These are phyloP conservation scores for Tetracladium setigerum DNA, from an alignment of 495 filamentous ascomycete species.

Conservation along the genomic window DNA sequence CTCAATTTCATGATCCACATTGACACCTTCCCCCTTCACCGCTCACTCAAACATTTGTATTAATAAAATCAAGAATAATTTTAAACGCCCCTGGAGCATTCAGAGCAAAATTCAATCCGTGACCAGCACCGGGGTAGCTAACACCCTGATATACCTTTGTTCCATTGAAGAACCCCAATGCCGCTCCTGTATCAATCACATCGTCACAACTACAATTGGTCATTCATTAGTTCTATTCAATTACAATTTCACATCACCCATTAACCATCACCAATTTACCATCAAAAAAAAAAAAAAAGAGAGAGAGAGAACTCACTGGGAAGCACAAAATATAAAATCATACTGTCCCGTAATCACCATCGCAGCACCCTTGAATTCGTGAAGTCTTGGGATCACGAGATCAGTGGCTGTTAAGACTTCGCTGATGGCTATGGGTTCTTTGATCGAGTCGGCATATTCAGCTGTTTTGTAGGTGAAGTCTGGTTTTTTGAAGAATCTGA, in stretches of 20 bases:
- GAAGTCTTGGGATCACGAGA: no score
- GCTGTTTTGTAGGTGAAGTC: not conserved
- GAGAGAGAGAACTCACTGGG: slow-evolving; percentile 16
- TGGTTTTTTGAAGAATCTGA: not conserved
- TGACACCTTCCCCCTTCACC: not conserved
- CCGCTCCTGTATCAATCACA: slow-evolving; percentile 10
- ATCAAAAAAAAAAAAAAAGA: slow-evolving; percentile 11
- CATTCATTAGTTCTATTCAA: no score
- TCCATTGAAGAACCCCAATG: slow-evolving; percentile 7
- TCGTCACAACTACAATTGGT: slow-evolving; percentile 21
- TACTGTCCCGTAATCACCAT: slow-evolving; percentile 24
- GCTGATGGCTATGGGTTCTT: not conserved
- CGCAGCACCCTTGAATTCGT: no score
- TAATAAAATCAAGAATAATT: slow-evolving; percentile 25
- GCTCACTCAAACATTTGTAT: not conserved
- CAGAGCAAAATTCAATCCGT: slow-evolving; percentile 20
- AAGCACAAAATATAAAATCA: slow-evolving; percentile 29
- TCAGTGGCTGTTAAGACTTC: not conserved
- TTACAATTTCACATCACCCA: slow-evolving; percentile 11
- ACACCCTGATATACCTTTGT: slow-evolving; percentile 18
- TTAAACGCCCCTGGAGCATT: slow-evolving; percentile 25
- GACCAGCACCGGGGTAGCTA: slow-evolving; percentile 20
- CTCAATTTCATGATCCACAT: no score
- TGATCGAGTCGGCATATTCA: not conserved
- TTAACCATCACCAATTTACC: not conserved